phyloP scores from a whole-genome alignment of 176 grass and related monocot species.

The Aegilops tauschii region DNA sequence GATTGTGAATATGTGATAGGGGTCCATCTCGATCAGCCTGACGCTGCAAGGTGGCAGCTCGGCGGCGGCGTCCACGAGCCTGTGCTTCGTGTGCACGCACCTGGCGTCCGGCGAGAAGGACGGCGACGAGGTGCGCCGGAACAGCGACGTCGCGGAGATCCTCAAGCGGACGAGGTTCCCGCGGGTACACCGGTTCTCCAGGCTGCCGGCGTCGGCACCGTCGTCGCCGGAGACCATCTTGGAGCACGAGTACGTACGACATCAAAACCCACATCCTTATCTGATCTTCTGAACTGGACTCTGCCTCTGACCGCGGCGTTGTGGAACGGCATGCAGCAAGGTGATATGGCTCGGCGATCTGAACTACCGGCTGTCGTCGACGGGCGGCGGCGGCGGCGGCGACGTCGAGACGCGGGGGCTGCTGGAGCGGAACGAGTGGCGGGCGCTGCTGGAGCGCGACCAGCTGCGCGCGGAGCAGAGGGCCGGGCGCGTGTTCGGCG shows the following conservation, averaged over 20 bases:
- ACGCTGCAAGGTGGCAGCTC: constrained; percentile 38
- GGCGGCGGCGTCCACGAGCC: neutral
- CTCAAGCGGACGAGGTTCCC: constrained; percentile 68
- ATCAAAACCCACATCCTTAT: neutral
- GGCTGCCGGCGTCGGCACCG: neutral
- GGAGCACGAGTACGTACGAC: constrained; percentile 70
- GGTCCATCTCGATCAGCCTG: constrained; percentile 90
- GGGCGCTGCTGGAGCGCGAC: constrained; percentile 60
- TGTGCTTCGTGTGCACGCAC: constrained; percentile 96
- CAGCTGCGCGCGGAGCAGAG: constrained; percentile 68
- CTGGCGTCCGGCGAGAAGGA: constrained; percentile 89
- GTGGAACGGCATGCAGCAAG: constrained; percentile 43
- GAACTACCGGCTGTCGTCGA: constrained; percentile 59
- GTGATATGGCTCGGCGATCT: constrained; percentile 89
- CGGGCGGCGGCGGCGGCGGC: neutral
- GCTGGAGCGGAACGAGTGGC: constrained; percentile 64
- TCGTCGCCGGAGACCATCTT: constrained; percentile 68
- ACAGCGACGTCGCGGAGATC: constrained; percentile 76
- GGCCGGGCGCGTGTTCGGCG: constrained; percentile 66
- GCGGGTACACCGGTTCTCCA: neutral
- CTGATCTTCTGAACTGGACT: neutral
- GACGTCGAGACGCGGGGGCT: constrained; percentile 24
- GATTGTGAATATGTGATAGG: constrained; percentile 14
- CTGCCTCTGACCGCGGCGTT: rapidly evolving
- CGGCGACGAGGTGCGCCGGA: constrained; percentile 76